phyloP scores from a whole-genome alignment of 225 moss, liverwort and hornwort genomes.

The Physcomitrellopsis africana region DNA sequence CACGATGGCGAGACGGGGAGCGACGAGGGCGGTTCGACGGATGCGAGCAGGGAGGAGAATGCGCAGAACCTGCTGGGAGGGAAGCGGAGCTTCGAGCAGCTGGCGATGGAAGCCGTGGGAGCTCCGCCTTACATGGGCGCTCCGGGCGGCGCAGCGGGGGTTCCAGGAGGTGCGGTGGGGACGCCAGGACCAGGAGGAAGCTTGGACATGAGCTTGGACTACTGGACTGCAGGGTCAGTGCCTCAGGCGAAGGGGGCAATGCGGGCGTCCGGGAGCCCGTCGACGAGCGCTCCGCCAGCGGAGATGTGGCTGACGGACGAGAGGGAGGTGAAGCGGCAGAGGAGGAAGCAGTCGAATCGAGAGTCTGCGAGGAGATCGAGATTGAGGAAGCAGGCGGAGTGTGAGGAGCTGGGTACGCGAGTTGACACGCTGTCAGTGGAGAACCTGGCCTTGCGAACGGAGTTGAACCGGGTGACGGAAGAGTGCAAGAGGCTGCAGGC shows the following conservation, averaged over 20 bases:
- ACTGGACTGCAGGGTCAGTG: constrained; percentile 66
- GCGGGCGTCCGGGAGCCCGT: constrained; percentile 56
- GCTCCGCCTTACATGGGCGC: constrained; percentile 53
- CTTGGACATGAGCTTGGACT: constrained; percentile 74
- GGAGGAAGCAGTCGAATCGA: constrained; percentile 91
- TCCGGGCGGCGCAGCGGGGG: constrained; percentile 32
- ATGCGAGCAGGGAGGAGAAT: constrained; percentile 62
- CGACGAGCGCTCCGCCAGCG: constrained; percentile 52
- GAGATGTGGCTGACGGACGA: constrained; percentile 81
- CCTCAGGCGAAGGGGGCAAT: constrained; percentile 55
- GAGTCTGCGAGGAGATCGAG: constrained; percentile 89
- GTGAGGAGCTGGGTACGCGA: constrained; percentile 82
- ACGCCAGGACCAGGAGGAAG: constrained; percentile 59
- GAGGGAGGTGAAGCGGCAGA: constrained; percentile 88
- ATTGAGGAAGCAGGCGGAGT: constrained; percentile 89
- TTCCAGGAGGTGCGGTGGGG: constrained; percentile 36
- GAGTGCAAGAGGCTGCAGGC: constrained; percentile 82
- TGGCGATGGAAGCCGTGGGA: constrained; percentile 65
- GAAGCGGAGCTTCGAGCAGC: constrained; percentile 64
- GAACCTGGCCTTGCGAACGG: constrained; percentile 73
- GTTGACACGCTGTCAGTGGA: constrained; percentile 84
- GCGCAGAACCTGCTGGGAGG: constrained; percentile 52
- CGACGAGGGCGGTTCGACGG: constrained; percentile 51
- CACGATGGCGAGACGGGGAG: constrained; percentile 58
- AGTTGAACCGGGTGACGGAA: constrained; percentile 71